Conservation (phyloP, 148 eudicot species). For the Rhododendron henanense region DNA sequence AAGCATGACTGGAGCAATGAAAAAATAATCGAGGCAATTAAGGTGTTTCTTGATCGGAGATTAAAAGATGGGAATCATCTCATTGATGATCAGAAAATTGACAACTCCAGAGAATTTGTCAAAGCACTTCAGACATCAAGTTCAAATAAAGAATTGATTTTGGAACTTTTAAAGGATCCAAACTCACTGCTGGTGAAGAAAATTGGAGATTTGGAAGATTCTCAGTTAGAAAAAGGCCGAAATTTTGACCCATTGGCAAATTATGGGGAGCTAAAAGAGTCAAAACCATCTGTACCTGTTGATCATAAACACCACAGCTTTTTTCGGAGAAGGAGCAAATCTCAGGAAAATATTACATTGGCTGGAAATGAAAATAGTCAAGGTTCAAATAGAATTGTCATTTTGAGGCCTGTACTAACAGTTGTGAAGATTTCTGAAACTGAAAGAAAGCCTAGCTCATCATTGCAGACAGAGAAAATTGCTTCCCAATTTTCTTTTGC, state of each 20-base stretch:
- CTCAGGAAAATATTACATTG: conserved; percentile 43
- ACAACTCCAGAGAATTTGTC: conserved; percentile 32
- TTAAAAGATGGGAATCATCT: conserved; percentile 26
- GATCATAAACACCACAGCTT: conserved; percentile 42
- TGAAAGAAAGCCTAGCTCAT: conserved; percentile 17
- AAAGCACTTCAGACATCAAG: conserved; percentile 45
- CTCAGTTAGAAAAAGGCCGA: conserved; percentile 20
- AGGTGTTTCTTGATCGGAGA: conserved; percentile 53
- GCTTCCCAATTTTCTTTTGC: conserved; percentile 70
- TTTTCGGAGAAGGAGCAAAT: conserved; percentile 69
- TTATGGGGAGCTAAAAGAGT: conserved; percentile 17
- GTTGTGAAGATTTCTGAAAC: conserved; percentile 21
- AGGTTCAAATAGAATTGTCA: conserved; percentile 61
- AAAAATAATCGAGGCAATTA: conserved; percentile 59
- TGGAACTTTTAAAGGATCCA: conserved; percentile 40
- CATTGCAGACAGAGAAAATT: conserved; percentile 31
- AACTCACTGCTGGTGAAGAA: conserved; percentile 33
- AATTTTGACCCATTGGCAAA: conserved; percentile 29
- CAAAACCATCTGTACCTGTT: conserved; percentile 25
- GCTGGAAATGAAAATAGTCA: conserved; percentile 28
- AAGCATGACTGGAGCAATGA: conserved; percentile 38
- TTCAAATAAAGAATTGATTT: conserved; percentile 36
- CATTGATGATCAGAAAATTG: conserved; percentile 20
- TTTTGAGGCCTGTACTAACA: conserved; percentile 67
- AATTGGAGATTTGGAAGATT: conserved; percentile 24